Evolutionary conservation across 1,284 basidiomycete species (phyloP).

Genomic region (Abortiporus biennis): DNA sequence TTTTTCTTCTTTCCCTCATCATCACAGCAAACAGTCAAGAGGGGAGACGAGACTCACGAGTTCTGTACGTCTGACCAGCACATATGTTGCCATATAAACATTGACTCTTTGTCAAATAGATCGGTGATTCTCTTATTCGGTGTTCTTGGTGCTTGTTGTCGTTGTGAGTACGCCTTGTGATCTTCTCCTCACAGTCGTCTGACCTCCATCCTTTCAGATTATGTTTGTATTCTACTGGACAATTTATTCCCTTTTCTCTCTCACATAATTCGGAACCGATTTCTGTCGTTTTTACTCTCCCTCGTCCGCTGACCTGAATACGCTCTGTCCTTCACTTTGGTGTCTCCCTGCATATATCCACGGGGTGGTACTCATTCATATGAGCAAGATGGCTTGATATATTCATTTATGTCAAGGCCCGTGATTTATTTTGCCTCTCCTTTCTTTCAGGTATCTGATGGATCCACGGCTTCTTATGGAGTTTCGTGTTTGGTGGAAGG

Average conservation of each 20-base stretch:
- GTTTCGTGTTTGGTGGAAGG: conserved; percentile 26
- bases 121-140: conserved; percentile 33
- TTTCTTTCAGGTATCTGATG: conserved; percentile 22
- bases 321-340: conserved; percentile 64
- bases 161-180: conserved; percentile 18
- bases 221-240: conserved; percentile 28
- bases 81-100: not conserved
- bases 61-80: conserved; percentile 80
- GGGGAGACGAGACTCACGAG: conserved; percentile 89
- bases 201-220: conserved; percentile 13
- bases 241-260: conserved; percentile 18
- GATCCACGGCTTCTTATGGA: conserved; percentile 8
- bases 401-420: conserved; percentile 35
- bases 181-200: conserved; percentile 7
- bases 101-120: conserved; percentile 29
- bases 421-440: conserved; percentile 38
- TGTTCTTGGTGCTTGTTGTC: conserved; percentile 17
- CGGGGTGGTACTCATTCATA: conserved; percentile 76
- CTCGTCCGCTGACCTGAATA: conserved; percentile 4
- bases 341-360: conserved; percentile 51
- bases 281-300: conserved; percentile 10
- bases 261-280: conserved; percentile 9
- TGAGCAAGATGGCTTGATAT: conserved; percentile 57
- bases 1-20: conserved; percentile 26
- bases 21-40: conserved; percentile 86